Percentiles rank a stretch among this genome's conserved stretches.
Evolutionary conservation across 1,284 basidiomycete species (phyloP).

Genomic region (Schizophyllum commune): DNA sequence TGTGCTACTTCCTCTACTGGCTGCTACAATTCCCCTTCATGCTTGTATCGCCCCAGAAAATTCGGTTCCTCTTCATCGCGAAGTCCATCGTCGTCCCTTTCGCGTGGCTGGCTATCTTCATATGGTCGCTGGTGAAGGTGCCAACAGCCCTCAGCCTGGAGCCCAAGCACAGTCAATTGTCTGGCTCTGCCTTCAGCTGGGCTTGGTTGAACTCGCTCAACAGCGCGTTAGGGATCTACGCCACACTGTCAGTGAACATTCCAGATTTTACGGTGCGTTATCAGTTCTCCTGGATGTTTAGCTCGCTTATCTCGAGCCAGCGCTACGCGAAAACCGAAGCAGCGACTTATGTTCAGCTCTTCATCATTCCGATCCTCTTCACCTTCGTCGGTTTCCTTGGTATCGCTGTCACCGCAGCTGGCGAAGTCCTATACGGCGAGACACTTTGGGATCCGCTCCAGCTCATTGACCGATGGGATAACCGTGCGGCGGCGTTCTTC

Average conservation of each 20-base stretch:
- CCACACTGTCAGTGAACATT: slow-evolving; percentile 64
- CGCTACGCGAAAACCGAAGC: slow-evolving; percentile 5
- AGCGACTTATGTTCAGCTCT: slow-evolving; percentile 62
- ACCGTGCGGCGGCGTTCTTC: slow-evolving; percentile 75
- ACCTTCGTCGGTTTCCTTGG: slow-evolving; percentile 46
- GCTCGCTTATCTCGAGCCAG: slow-evolving; percentile 69
- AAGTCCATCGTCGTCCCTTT: slow-evolving; percentile 62
- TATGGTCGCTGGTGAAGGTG: slow-evolving; percentile 66
- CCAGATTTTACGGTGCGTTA: slow-evolving; percentile 48
- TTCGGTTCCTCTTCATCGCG: slow-evolving; percentile 64
- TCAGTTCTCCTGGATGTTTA: slow-evolving; percentile 61
- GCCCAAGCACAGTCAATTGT: slow-evolving; percentile 34
- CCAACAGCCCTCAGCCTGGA: slow-evolving; percentile 47
- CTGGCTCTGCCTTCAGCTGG: slow-evolving; percentile 53
- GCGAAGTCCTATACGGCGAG: slow-evolving; percentile 52
- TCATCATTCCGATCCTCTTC: slow-evolving; percentile 65
- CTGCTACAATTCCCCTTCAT: slow-evolving; percentile 66
- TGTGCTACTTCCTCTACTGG: slow-evolving; percentile 80
- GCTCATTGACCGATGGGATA: slow-evolving; percentile 64
- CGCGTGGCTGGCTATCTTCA: slow-evolving; percentile 63
- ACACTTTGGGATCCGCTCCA: slow-evolving; percentile 41
- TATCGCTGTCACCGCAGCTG: slow-evolving; percentile 64
- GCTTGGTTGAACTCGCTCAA: slow-evolving; percentile 69
- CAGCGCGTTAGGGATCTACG: slow-evolving; percentile 59
- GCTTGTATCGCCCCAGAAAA: slow-evolving; percentile 67